Evolutionary conservation across 148 eudicot genomes (phyloP).

Genomic region (Chenopodium formosanum): DNA sequence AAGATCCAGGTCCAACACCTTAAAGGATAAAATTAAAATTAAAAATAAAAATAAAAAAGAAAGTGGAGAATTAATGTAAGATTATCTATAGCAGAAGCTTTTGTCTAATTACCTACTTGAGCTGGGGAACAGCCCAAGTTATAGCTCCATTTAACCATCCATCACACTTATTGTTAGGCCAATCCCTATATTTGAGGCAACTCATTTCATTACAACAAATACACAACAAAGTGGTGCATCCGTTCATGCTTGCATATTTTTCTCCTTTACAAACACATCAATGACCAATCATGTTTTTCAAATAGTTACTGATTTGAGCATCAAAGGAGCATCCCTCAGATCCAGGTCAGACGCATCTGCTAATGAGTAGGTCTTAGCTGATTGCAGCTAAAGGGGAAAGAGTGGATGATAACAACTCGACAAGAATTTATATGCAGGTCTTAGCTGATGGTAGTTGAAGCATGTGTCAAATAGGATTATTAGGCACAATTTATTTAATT

Average conservation of each 20-base stretch:
- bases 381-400: background rate
- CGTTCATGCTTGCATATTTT: background rate
- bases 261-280: background rate
- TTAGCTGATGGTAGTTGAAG: background rate
- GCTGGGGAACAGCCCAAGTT: background rate
- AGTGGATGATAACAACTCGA: background rate
- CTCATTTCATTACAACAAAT: background rate
- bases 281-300: background rate
- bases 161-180: background rate
- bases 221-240: background rate
- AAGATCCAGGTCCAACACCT: background rate
- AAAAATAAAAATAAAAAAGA: background rate
- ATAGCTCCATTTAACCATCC: background rate
- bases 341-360: background rate
- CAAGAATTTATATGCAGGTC: no score
- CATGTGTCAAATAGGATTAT: conserved; percentile 8
- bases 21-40: background rate
- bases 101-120: background rate
- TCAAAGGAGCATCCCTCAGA: no score
- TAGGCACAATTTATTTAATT: background rate
- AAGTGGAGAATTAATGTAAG: background rate
- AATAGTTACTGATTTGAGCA: background rate
- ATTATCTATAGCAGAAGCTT: background rate
- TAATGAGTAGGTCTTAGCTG: background rate
- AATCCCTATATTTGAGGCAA: background rate